A percentile compares a stretch with the other conserved stretches of the same genome.
These are phyloP conservation scores for Pleurotus sapidus DNA, from an alignment of 768 basidiomycete genomes.

Conservation along the genomic window DNA sequence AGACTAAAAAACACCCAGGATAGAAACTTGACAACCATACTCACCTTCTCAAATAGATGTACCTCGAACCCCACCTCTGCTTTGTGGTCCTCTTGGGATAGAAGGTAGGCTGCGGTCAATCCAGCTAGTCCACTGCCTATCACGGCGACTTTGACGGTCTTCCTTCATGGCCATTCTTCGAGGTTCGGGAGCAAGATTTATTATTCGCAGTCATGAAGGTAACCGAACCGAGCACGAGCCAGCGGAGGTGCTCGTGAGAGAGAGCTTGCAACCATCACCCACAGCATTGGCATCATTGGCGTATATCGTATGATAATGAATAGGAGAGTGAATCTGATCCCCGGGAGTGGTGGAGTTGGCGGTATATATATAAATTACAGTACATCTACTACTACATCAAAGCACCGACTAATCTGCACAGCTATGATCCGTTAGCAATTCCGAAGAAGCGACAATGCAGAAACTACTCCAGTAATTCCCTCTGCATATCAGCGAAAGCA, in stretches of 20 bases:
- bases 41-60: slow-evolving; percentile 73
- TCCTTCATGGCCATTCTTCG: slow-evolving; percentile 20
- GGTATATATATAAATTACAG: background rate
- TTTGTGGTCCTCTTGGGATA: slow-evolving; percentile 31
- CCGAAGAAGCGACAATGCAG: slow-evolving; percentile 18
- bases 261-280: too few species aligned
- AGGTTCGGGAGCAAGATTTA: too few species aligned
- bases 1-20: slow-evolving; percentile 3
- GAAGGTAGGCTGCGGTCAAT: slow-evolving; percentile 62
- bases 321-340: background rate
- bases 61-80: slow-evolving; percentile 55
- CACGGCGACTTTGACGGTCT: slow-evolving; percentile 60
- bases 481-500: slow-evolving; percentile 77
- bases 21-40: slow-evolving; percentile 14
- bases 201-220: too few species aligned
- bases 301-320: too few species aligned
- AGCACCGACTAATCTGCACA: background rate
- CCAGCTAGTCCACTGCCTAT: slow-evolving; percentile 75
- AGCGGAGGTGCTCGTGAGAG: too few species aligned
- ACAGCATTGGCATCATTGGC: too few species aligned
- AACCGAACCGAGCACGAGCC: too few species aligned
- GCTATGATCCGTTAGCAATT: background rate
- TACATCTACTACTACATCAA: background rate
- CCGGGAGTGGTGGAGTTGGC: background rate
- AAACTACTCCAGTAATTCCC: slow-evolving; percentile 62